Conservation (phyloP, 2,329 filamentous ascomycete species). For the Fusarium buharicum region DNA sequence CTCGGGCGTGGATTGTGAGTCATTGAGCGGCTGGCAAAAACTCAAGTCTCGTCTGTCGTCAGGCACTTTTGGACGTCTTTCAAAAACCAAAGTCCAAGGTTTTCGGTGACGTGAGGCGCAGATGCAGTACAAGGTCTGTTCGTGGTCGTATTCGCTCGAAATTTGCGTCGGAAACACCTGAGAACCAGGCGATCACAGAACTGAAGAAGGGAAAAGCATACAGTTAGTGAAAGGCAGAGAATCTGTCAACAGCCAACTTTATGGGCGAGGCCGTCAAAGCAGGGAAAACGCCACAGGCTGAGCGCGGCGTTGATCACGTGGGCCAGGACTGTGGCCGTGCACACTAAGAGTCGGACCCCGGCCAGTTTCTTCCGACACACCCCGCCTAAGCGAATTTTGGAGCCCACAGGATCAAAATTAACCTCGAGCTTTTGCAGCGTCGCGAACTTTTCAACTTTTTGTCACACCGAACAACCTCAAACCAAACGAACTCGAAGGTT, state of each 20-base stretch:
- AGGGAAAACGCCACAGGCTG: constrained; percentile 40
- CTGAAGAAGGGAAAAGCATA: constrained; percentile 34
- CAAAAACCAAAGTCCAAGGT: constrained; percentile 19
- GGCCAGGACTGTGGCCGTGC: constrained; percentile 38
- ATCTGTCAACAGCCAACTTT: constrained; percentile 44
- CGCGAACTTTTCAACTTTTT: constrained; percentile 48
- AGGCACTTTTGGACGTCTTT: constrained; percentile 37
- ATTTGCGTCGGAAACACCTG: constrained; percentile 30
- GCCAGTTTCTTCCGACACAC: constrained; percentile 32
- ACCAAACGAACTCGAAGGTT: constrained; percentile 83
- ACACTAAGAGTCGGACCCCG: not conserved
- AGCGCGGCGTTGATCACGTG: constrained; percentile 25
- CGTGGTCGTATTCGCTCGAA: constrained; percentile 39
- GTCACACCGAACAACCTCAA: constrained; percentile 50
- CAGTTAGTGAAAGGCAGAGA: constrained; percentile 41
- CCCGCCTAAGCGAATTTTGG: constrained; percentile 41
- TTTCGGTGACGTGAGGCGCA: constrained; percentile 39
- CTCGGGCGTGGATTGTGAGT: constrained; percentile 42
- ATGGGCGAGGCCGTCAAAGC: constrained; percentile 42
- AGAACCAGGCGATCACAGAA: constrained; percentile 42
- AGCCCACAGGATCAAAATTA: constrained; percentile 52
- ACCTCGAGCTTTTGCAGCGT: constrained; percentile 37
- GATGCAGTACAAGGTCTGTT: constrained; percentile 35
- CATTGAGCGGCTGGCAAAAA: constrained; percentile 41
- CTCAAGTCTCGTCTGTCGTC: constrained; percentile 28